Conservation (phyloP, 2,329 filamentous ascomycete genomes). For the Trichoderma sp. region DNA sequence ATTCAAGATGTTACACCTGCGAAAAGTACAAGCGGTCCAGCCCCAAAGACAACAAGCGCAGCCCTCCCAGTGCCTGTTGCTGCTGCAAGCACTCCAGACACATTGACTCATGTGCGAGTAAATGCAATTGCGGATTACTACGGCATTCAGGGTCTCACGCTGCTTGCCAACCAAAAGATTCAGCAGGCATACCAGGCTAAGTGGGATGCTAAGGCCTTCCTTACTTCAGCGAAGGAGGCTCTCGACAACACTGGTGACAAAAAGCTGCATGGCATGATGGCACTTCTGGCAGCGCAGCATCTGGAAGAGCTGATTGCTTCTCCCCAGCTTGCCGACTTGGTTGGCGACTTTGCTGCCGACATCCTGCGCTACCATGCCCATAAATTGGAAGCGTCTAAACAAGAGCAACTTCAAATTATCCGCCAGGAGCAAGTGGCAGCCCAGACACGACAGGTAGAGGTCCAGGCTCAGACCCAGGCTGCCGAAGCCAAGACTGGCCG, state of each 20-base stretch:
- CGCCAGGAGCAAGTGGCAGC: not conserved
- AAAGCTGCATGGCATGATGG: constrained; percentile 8
- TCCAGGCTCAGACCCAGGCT: not conserved
- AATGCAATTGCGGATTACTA: constrained; percentile 28
- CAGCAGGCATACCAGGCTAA: not conserved
- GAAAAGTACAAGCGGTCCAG: not conserved
- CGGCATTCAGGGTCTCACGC: constrained; percentile 19
- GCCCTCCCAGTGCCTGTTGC: not conserved
- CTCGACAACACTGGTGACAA: constrained; percentile 6
- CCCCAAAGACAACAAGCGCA: not conserved
- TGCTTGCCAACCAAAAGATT: constrained; percentile 21
- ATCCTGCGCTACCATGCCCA: not conserved
- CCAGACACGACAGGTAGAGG: not conserved
- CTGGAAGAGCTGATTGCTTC: not conserved
- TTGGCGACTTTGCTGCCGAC: constrained; percentile 1
- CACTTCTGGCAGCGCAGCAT: not conserved
- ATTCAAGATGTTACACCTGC: not conserved
- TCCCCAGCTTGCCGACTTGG: not conserved
- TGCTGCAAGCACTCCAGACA: not conserved
- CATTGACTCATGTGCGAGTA: constrained; percentile 24
- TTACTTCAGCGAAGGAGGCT: not conserved
- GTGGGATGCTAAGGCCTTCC: constrained; percentile 4
- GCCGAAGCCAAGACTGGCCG: not conserved
- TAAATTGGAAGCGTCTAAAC: not conserved
- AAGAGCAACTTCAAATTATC: not conserved